phyloP scores from a whole-genome alignment of 2,329 filamentous ascomycete species.

The Aspergillus sergii region DNA sequence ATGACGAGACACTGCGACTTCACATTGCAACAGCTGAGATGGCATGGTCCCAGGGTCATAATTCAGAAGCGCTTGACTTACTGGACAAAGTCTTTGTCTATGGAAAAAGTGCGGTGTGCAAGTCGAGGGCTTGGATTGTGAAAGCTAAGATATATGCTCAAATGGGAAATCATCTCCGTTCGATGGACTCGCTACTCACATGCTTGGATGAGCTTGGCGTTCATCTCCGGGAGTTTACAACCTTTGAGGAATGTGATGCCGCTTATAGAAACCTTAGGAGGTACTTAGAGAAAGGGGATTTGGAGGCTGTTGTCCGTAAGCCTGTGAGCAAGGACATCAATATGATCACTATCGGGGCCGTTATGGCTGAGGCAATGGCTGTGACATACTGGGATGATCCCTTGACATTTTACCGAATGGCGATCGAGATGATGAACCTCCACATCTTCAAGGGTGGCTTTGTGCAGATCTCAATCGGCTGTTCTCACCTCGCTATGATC shows the following conservation, averaged over 20 bases:
- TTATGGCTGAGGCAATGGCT: constrained; percentile 61
- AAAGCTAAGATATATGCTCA: constrained; percentile 78
- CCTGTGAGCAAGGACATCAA: constrained; percentile 47
- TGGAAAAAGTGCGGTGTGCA: constrained; percentile 73
- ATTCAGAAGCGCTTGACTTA: constrained; percentile 67
- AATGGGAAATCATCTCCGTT: constrained; percentile 68
- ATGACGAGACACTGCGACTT: constrained; percentile 81
- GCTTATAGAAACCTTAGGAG: constrained; percentile 68
- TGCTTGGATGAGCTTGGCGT: constrained; percentile 72
- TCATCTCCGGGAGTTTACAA: constrained; percentile 65
- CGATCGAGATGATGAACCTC: constrained; percentile 59
- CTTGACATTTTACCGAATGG: constrained; percentile 61
- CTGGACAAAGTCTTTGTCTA: constrained; percentile 70
- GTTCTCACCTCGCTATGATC: constrained; percentile 60
- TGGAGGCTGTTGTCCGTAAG: constrained; percentile 39
- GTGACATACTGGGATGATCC: constrained; percentile 64
- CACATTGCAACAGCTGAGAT: constrained; percentile 81
- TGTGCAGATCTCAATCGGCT: constrained; percentile 61
- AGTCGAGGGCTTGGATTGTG: constrained; percentile 80
- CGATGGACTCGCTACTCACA: constrained; percentile 70
- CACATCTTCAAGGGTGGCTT: constrained; percentile 59
- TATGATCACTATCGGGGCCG: constrained; percentile 52
- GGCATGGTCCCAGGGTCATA: constrained; percentile 75
- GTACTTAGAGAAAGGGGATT: constrained; percentile 62
- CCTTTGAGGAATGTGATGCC: constrained; percentile 75